A percentile compares a stretch with the other conserved stretches of the same genome.
These are phyloP conservation scores for Ophiostoma montium DNA, from an alignment of 2,329 filamentous ascomycete genomes.

Conservation along the genomic window DNA sequence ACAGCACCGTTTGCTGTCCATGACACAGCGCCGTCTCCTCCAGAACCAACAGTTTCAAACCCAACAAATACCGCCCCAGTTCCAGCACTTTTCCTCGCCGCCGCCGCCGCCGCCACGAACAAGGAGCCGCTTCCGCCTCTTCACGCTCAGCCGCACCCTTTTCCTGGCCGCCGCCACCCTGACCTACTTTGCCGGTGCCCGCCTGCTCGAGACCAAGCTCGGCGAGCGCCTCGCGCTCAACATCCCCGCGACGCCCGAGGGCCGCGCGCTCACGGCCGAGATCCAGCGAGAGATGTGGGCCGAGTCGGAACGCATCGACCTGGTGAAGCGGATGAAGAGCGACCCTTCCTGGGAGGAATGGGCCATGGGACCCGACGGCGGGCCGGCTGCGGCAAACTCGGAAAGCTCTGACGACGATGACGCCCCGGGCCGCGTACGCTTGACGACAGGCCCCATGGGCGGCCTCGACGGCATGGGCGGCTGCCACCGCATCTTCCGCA, in stretches of 20 bases:
- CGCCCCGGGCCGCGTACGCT: conserved; percentile 14
- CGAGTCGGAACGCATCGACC: background rate
- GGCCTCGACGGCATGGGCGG: conserved; percentile 29
- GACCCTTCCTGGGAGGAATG: conserved; percentile 12
- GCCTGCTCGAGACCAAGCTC: background rate
- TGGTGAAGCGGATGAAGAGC: conserved; percentile 9
- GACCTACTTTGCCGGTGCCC: background rate
- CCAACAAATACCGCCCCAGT: background rate
- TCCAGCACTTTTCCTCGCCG: background rate
- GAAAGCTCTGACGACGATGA: background rate
- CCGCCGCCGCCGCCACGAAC: background rate
- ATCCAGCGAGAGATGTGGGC: background rate
- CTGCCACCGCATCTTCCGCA: conserved; percentile 51
- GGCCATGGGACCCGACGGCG: background rate
- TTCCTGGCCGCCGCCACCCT: background rate
- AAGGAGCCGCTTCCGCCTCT: background rate
- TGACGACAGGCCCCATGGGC: conserved; percentile 29
- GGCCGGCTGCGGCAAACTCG: background rate
- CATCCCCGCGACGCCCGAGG: background rate
- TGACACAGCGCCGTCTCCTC: background rate
- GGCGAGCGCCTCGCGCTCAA: background rate
- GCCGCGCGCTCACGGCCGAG: background rate
- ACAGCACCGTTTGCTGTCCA: background rate
- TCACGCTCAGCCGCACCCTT: background rate
- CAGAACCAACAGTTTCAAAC: background rate